Evolutionary conservation across 2,329 filamentous ascomycete genomes (phyloP), one percentile per base, ranked within the genome.

Genomic region (Samsoniella hepiali): DNA sequence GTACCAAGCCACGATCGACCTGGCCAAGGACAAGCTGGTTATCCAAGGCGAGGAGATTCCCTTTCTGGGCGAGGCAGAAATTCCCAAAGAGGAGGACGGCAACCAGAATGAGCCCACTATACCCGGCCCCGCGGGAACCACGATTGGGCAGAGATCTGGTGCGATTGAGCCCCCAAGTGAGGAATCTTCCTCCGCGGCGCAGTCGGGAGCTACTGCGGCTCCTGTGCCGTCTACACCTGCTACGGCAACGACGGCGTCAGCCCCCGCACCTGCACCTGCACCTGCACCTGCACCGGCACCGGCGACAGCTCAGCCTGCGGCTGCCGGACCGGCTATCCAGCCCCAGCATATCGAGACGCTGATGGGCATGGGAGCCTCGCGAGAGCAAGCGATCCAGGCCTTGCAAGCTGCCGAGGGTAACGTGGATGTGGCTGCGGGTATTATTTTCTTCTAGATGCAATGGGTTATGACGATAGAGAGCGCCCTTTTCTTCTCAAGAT

Each of bases 21-120:
- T 99, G 13, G 84, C 87, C 67, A 89, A 89, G 71, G 92, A 95
- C 71, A 91, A 88, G 67, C 85, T 99, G 22, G 84, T 96, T 66
- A 97, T 99, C 69, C 91, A 95, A 71, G 91, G 89, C 63, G 88
- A 93, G 68, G 91, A 95, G 68, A 91, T 99, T 6, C 86, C 90
- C 0, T 99, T 99, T 76, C 80, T 99, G 13, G 90, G 91, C 54
- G 95, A 98, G 77, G 90, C 90, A 3, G 94, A 99, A 68, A 96
- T 98, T 59, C 95, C 95, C n/a, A 96, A 90, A 74, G 85, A 89
- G 54, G 92, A 96, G 68, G 90, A 93, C 66, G 85, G 86, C 3
- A 82, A 88, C 65, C 84, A 88, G 59, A 84, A 91, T 63, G 94
- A 98, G 76, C 93, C 93, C 5, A 92, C 89, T 15, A 85, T 98